These are phyloP conservation scores for Arthrocladium fulminans DNA, from an alignment of 2,329 filamentous ascomycete species.

Conservation along the genomic window DNA sequence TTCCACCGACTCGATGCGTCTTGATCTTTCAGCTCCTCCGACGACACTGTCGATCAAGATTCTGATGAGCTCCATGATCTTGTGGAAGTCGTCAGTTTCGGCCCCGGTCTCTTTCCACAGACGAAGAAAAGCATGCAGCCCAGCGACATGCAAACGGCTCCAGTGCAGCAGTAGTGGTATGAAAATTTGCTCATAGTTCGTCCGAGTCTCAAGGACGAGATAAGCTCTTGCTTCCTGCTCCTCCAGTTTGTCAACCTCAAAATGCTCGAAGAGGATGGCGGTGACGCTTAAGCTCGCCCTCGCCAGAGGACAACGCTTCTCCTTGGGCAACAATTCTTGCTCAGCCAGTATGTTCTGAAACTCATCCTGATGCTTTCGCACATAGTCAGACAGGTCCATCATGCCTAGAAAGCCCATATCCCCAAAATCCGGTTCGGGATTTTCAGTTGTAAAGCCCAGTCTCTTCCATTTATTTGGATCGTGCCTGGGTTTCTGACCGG, in stretches of 20 bases:
- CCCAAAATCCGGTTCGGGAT: constrained; percentile 75
- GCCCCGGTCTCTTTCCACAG: constrained; percentile 89
- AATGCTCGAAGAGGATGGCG: constrained; percentile 84
- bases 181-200: constrained; percentile 78
- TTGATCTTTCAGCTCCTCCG: constrained; percentile 69
- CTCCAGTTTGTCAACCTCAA: constrained; percentile 80
- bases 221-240: constrained; percentile 69
- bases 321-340: constrained; percentile 63
- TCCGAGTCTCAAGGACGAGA: constrained; percentile 61
- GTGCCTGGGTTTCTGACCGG: constrained; percentile 49
- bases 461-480: constrained; percentile 89
- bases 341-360: constrained; percentile 90
- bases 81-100: constrained; percentile 77
- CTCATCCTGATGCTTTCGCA: constrained; percentile 79
- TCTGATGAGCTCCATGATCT: constrained; percentile 81
- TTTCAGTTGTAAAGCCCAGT: constrained; percentile 85
- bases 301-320: constrained; percentile 76
- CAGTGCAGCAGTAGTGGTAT: constrained; percentile 83
- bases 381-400: constrained; percentile 95
- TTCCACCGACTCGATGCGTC: constrained; percentile 78
- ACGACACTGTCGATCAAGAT: constrained; percentile 87
- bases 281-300: constrained; percentile 80
- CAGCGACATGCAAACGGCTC: constrained; percentile 79
- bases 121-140: constrained; percentile 77
- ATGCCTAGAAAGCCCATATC: constrained; percentile 81